phyloP scores from a whole-genome alignment of 1,284 basidiomycete species.

The Fistulinella staudtii region DNA sequence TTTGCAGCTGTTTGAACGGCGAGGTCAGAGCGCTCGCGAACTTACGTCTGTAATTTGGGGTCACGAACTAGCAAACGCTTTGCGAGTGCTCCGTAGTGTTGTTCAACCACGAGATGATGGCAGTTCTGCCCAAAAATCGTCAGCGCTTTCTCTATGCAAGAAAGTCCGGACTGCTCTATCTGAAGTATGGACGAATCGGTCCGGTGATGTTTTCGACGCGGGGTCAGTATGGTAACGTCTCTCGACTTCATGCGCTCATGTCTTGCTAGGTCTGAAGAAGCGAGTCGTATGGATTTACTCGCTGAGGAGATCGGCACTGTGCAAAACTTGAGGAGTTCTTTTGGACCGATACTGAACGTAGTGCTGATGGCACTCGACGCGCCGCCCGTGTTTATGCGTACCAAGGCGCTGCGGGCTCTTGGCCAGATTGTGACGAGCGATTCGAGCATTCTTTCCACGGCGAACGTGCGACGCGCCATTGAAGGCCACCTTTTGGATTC shows the following conservation, averaged over 20 bases:
- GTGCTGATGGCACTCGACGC: constrained; percentile 77
- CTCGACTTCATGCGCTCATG: constrained; percentile 8
- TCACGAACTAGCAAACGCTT: constrained; percentile 63
- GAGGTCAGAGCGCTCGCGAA: constrained; percentile 64
- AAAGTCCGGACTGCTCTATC: constrained; percentile 59
- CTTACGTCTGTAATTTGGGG: constrained; percentile 70
- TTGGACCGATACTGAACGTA: constrained; percentile 75
- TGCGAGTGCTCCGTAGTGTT: constrained; percentile 51
- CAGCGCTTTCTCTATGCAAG: constrained; percentile 45
- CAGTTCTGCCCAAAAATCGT: constrained; percentile 24
- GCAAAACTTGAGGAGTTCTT: constrained; percentile 71
- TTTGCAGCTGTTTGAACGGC: neutral
- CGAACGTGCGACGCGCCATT: constrained; percentile 76
- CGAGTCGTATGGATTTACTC: constrained; percentile 57
- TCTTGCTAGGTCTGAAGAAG: constrained; percentile 54
- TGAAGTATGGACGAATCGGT: constrained; percentile 63
- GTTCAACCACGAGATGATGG: constrained; percentile 36
- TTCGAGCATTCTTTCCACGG: constrained; percentile 73
- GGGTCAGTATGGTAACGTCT: constrained; percentile 46
- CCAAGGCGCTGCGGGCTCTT: constrained; percentile 84
- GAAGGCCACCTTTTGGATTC: constrained; percentile 86
- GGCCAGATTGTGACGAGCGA: constrained; percentile 85
- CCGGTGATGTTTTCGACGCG: constrained; percentile 69
- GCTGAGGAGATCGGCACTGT: constrained; percentile 74
- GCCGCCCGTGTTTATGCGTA: constrained; percentile 80